Conservation (phyloP, 2,329 filamentous ascomycete genomes). For the Zalaria sp. region DNA sequence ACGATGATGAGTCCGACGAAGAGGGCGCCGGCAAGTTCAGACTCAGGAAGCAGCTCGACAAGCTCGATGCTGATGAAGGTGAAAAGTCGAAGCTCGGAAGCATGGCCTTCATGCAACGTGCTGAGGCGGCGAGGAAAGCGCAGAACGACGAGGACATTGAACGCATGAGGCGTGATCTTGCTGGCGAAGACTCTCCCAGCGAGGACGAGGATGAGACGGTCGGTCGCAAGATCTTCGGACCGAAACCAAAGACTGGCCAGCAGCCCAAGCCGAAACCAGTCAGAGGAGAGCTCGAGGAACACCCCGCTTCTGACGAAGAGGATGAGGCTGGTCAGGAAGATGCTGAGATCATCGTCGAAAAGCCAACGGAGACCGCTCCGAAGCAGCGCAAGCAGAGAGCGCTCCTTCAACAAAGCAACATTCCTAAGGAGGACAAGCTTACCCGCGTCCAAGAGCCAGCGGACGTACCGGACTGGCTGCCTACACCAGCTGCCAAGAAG, state of each 20-base stretch:
- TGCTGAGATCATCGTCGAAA: constrained; percentile 21
- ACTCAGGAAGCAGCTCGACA: constrained; percentile 22
- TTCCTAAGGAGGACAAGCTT: constrained; percentile 1
- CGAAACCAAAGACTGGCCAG: constrained; percentile 20
- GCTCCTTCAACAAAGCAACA: constrained; percentile 13
- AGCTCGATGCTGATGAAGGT: constrained; percentile 21
- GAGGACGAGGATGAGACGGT: constrained; percentile 43
- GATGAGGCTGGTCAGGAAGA: constrained; percentile 12
- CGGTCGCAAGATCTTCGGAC: constrained; percentile 59
- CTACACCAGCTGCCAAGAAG: constrained; percentile 11
- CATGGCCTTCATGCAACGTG: constrained; percentile 91
- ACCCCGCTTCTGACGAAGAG: constrained; percentile 33
- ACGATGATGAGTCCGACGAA: constrained; percentile 49
- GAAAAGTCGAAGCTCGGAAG: constrained; percentile 51
- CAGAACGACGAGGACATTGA: constrained; percentile 60
- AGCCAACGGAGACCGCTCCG: constrained; percentile 7
- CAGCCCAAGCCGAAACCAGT: constrained; percentile 14
- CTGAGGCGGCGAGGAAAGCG: constrained; percentile 63
- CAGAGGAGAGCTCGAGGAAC: constrained; percentile 47
- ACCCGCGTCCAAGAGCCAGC: background rate
- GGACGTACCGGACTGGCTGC: constrained; percentile 9
- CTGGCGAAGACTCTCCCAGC: constrained; percentile 42
- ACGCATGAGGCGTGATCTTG: constrained; percentile 52
- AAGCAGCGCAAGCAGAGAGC: constrained; percentile 9
- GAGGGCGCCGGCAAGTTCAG: constrained; percentile 20